These are phyloP conservation scores for Xylaria sp. DNA, from an alignment of 2,329 filamentous ascomycete species.

Conservation along the genomic window DNA sequence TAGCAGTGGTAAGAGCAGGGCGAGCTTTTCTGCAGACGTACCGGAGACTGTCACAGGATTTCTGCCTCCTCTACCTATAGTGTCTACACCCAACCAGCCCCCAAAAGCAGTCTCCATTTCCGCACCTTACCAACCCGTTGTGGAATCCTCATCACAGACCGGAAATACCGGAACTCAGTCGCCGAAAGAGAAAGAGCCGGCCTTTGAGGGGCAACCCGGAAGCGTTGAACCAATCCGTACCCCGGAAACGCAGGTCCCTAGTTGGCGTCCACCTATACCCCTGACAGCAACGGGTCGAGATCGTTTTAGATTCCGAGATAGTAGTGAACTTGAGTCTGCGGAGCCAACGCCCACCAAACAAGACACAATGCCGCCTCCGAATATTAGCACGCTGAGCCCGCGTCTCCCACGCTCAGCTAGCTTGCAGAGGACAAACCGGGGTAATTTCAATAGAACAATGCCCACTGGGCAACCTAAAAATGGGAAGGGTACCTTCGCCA, in stretches of 20 bases:
- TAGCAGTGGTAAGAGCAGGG: slow-evolving; percentile 32
- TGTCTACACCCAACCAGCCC: slow-evolving; percentile 7
- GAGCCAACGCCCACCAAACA: slow-evolving; percentile 26
- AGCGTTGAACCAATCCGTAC: slow-evolving; percentile 22
- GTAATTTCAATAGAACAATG: background rate
- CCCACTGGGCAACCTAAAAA: slow-evolving; percentile 31
- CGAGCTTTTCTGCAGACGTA: background rate
- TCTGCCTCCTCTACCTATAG: slow-evolving; percentile 4
- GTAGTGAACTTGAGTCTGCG: slow-evolving; percentile 38
- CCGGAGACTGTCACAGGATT: slow-evolving; percentile 1
- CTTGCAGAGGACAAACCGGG: slow-evolving; percentile 1
- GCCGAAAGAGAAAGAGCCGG: slow-evolving; percentile 5
- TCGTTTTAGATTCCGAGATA: slow-evolving; percentile 40
- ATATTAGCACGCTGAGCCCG: slow-evolving; percentile 32
- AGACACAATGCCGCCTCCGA: slow-evolving; percentile 23
- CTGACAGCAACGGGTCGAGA: slow-evolving; percentile 28
- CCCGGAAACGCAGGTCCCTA: slow-evolving; percentile 15
- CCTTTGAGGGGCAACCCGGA: slow-evolving; percentile 14
- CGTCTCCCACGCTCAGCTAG: slow-evolving; percentile 4
- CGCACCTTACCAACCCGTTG: background rate
- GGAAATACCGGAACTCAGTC: slow-evolving; percentile 10
- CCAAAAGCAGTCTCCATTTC: slow-evolving; percentile 3
- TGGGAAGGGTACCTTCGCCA: slow-evolving; percentile 36
- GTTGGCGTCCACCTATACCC: slow-evolving; percentile 3
- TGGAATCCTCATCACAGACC: background rate